Evolutionary conservation across 2,329 filamentous ascomycete species (phyloP).

Genomic region (Mycosphaerelloides madeirae): DNA sequence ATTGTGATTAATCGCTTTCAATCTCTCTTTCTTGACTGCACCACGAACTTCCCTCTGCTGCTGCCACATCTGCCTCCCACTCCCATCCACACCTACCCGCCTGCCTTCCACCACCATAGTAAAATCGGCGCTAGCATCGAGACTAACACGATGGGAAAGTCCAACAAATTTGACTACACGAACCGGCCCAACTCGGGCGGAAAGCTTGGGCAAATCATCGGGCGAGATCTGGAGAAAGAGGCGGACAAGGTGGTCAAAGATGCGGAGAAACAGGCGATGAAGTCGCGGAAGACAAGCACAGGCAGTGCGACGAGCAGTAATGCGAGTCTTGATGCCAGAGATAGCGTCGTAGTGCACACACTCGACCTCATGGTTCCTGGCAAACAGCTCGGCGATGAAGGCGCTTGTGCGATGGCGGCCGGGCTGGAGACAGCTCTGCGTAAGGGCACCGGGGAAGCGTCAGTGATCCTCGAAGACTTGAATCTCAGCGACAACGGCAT

Average conservation of each 20-base stretch:
- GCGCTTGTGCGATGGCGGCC: constrained; percentile 40
- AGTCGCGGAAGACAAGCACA: constrained; percentile 28
- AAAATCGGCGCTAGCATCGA: too few species aligned
- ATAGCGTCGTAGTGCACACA: constrained; percentile 16
- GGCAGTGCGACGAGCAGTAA: constrained; percentile 16
- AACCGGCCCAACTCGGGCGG: constrained; percentile 45
- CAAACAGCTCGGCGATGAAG: constrained; percentile 45
- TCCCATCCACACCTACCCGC: too few species aligned
- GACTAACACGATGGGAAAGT: constrained; percentile 26
- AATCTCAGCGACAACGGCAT: constrained; percentile 44
- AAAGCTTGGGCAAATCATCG: constrained; percentile 43
- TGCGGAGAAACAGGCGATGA: constrained; percentile 20
- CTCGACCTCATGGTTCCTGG: constrained; percentile 45
- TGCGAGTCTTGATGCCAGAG: constrained; percentile 7
- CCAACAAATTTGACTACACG: constrained; percentile 36
- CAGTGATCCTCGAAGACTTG: constrained; percentile 43
- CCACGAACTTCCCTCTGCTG: too few species aligned
- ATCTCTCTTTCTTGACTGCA: too few species aligned
- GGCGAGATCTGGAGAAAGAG: constrained; percentile 40
- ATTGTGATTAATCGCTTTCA: too few species aligned
- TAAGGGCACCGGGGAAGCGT: constrained; percentile 26
- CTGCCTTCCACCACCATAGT: too few species aligned
- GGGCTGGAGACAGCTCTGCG: constrained; percentile 39
- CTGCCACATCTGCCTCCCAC: too few species aligned
- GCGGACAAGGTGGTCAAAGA: constrained; percentile 30